Percentiles rank a stretch among this genome's conserved stretches.
These are phyloP conservation scores for Gloeostereum incarnatum DNA, from an alignment of 768 basidiomycete genomes.

Conservation along the genomic window DNA sequence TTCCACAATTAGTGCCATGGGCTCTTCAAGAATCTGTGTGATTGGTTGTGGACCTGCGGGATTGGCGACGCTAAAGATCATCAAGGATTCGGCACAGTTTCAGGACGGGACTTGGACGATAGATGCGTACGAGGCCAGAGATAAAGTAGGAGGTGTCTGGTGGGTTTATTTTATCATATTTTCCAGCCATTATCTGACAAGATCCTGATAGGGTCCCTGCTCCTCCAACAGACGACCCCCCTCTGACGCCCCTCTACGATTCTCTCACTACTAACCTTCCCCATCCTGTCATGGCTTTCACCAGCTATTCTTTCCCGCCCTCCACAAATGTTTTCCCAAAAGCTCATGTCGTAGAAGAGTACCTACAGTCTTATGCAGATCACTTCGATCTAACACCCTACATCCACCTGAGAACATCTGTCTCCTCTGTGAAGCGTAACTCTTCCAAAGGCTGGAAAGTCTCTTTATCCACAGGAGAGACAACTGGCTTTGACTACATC, in stretches of 20 bases:
- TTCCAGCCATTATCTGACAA: slow-evolving; percentile 2
- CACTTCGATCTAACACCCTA: slow-evolving; percentile 51
- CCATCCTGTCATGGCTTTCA: slow-evolving; percentile 68
- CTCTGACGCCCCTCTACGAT: slow-evolving; percentile 67
- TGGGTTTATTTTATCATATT: neutral
- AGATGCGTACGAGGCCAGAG: slow-evolving; percentile 53
- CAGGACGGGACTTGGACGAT: slow-evolving; percentile 55
- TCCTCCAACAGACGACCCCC: slow-evolving; percentile 37
- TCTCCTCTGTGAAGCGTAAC: slow-evolving; percentile 36
- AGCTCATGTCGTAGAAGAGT: slow-evolving; percentile 53
- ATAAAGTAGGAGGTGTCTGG: slow-evolving; percentile 73
- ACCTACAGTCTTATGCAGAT: slow-evolving; percentile 57
- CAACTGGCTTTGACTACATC: slow-evolving; percentile 47
- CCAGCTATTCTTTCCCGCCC: slow-evolving; percentile 56
- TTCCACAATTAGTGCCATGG: too few relatives aligned
- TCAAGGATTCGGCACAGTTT: slow-evolving; percentile 50
- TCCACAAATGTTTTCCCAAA: slow-evolving; percentile 62
- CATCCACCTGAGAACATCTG: slow-evolving; percentile 54
- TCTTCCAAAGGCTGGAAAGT: slow-evolving; percentile 34
- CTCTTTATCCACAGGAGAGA: slow-evolving; percentile 25
- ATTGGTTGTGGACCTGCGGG: slow-evolving; percentile 76
- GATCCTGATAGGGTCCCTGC: slow-evolving; percentile 41
- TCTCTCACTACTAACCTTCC: slow-evolving; percentile 78
- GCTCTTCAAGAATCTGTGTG: slow-evolving; percentile 53
- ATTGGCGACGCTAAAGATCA: slow-evolving; percentile 56